Evolutionary conservation across 2,329 filamentous ascomycete species (phyloP), one percentile per base, ranked within the genome.

Genomic region (Aspergillus sp.): DNA sequence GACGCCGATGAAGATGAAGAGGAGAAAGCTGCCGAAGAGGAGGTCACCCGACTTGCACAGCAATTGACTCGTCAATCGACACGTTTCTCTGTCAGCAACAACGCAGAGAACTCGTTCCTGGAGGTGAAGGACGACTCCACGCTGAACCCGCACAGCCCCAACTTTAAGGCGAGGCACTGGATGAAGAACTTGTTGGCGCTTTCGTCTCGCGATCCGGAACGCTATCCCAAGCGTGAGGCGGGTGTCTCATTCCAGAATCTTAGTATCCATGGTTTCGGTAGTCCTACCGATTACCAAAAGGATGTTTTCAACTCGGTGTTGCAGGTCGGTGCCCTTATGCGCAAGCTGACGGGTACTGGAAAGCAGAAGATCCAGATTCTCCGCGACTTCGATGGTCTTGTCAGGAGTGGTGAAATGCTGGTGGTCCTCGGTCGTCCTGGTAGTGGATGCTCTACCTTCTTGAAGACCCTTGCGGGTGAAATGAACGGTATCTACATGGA

Each of bases 381-480:
- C 17, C 80, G 81, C 32, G 77, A 82, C 58, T 89, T 91, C 61
- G 84, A 90, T 66, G 89, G 89, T 4, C 64, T 90, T 2, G 73
- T 91, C 13, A 79, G 78, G 54, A 80, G 77, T 55, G 84, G 84
- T 38, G 84, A 86, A 74, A 84, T 86, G 80, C 75, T 86, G 55
- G 78, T 86, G 10, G 84, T 86, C 1, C 77, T 86, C 0, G 84
- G 84, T 2, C 78, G 78, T 53, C 80, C 80, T 7, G 80, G 80
- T 56, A 77, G 76, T 59, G 79, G 79, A 59, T 96, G 92, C 76
- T 91, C 90, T n/a, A 96, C 92, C 2, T 88, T 96, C 65, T 80
- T 96, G 65, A 96, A 96, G 81, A 91, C 91, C 0, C 85, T 96
- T 65, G 86, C 91, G 6, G 91, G 92, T 65, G 91, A 96, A 76